These are phyloP conservation scores for Suhomyces ambrosiae DNA, from an alignment of 1,139 yeast species.

Conservation along the genomic window DNA sequence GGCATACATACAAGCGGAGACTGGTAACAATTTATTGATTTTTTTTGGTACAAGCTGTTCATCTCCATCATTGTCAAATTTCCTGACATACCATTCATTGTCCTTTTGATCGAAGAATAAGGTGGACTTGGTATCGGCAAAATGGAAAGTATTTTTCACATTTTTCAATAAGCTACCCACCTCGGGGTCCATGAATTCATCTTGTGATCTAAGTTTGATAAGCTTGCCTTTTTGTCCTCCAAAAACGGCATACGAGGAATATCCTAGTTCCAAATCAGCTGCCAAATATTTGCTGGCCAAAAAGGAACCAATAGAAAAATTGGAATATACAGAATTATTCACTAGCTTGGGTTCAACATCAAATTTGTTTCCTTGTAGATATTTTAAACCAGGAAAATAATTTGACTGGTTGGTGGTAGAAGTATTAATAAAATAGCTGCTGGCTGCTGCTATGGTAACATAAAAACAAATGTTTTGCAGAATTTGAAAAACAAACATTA, in stretches of 20 bases:
- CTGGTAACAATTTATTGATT: conserved; percentile 6
- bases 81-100: conserved; percentile 18
- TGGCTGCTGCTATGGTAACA: too few species aligned
- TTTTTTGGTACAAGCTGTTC: not conserved
- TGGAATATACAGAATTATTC: too few species aligned
- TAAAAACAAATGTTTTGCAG: too few species aligned
- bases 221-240: not conserved
- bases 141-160: conserved; percentile 16
- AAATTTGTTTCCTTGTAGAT: too few species aligned
- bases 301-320: not conserved
- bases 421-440: too few species aligned
- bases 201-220: not conserved
- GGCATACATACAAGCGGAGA: conserved; percentile 11
- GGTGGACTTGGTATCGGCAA: conserved; percentile 15
- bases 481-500: too few species aligned
- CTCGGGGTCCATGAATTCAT: conserved; percentile 3
- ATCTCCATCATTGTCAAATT: not conserved
- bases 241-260: not conserved
- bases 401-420: too few species aligned
- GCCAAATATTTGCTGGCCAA: not conserved
- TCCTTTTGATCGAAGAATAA: conserved; percentile 21
- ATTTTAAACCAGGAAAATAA: too few species aligned
- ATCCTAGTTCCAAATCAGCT: not conserved
- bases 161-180: conserved; percentile 8
- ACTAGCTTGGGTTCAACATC: too few species aligned